Conservation (phyloP, 768 basidiomycete genomes). For the Kwoniella shandongensis region DNA sequence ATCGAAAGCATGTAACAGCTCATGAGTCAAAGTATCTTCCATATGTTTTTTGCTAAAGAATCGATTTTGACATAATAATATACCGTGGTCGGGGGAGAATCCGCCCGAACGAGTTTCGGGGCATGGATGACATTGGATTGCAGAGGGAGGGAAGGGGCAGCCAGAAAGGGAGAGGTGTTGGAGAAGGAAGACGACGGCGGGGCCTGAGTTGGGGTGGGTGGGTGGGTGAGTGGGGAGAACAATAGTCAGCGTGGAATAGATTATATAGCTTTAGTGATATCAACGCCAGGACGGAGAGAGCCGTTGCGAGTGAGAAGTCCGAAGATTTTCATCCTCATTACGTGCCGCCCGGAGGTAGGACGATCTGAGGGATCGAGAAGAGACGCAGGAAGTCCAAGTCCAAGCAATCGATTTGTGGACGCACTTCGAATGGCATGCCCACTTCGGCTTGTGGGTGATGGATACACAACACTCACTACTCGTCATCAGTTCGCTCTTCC, state of each 20-base stretch:
- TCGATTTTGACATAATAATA: slow-evolving; percentile 81
- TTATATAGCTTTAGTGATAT: no score
- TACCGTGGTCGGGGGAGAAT: slow-evolving; percentile 71
- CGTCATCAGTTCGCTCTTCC: slow-evolving; percentile 67
- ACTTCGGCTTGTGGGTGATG: no score
- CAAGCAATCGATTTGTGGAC: no score
- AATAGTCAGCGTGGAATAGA: no score
- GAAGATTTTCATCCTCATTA: no score
- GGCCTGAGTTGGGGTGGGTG: no score
- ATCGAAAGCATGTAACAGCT: slow-evolving; percentile 93
- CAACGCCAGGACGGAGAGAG: no score
- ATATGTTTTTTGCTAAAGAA: slow-evolving; percentile 79
- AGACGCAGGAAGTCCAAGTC: no score
- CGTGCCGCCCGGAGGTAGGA: no score
- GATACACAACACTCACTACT: slow-evolving; percentile 69
- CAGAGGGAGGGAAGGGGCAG: slow-evolving; percentile 67
- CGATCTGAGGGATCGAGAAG: no score
- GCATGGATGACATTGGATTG: slow-evolving; percentile 84
- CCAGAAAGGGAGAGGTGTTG: slow-evolving; percentile 79
- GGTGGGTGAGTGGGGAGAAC: background rate
- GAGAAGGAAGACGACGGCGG: slow-evolving; percentile 83
- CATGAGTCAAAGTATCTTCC: slow-evolving; percentile 91
- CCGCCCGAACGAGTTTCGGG: slow-evolving; percentile 72
- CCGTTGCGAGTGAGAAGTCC: no score
- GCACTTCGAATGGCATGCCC: no score